These are phyloP conservation scores for Magnaporthales sp. DNA, from an alignment of 2,329 filamentous ascomycete species.

Conservation along the genomic window DNA sequence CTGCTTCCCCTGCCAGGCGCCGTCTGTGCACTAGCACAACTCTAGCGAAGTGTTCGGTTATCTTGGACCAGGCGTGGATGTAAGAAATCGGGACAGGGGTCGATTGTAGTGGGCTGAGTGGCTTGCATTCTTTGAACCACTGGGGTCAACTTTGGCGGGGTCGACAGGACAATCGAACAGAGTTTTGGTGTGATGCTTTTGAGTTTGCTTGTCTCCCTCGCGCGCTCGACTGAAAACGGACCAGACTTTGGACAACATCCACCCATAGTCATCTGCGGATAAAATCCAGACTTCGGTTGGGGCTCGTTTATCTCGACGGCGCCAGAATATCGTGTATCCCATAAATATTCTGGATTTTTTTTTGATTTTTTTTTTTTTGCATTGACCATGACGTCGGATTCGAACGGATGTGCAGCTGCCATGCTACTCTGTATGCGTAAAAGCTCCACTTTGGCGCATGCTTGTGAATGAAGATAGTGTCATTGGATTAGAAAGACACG, in stretches of 20 bases:
- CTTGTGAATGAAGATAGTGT: not conserved
- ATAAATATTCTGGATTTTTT: not conserved
- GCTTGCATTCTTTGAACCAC: not conserved
- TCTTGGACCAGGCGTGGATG: not conserved
- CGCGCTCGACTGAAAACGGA: not conserved
- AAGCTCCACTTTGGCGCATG: not conserved
- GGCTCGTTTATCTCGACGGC: not conserved
- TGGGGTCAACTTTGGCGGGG: not conserved
- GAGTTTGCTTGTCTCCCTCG: not conserved
- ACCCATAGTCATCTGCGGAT: not conserved
- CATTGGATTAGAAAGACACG: not conserved
- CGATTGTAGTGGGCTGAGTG: not conserved
- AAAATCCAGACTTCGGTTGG: not conserved
- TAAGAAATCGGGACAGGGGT: not conserved
- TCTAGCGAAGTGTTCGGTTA: not conserved
- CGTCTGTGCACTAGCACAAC: not conserved
- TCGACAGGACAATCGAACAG: not conserved
- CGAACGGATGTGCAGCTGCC: not conserved
- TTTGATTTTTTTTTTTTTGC: not conserved
- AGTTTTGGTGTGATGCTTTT: not conserved
- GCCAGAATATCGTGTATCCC: not conserved
- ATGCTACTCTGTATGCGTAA: not conserved
- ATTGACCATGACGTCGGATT: constrained; percentile 4
- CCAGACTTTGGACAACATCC: not conserved
- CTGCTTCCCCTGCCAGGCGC: not conserved